These are phyloP conservation scores for Podosphaera leucotricha DNA, from an alignment of 2,329 filamentous ascomycete species.

Conservation along the genomic window DNA sequence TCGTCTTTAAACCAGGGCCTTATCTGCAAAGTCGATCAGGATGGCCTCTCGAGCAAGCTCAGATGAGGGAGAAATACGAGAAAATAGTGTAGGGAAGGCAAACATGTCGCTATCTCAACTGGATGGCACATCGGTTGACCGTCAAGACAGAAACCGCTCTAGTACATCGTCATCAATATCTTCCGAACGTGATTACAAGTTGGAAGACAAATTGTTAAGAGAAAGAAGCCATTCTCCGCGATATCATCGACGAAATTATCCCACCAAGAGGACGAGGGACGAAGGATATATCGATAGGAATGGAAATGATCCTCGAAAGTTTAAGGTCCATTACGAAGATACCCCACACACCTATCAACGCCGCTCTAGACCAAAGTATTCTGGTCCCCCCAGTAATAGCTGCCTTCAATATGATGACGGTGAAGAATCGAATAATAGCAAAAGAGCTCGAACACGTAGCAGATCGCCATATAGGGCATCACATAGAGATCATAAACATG, in stretches of 20 bases:
- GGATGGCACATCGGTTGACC: conserved; percentile 75
- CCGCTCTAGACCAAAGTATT: conserved; percentile 26
- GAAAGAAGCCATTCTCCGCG: conserved; percentile 33
- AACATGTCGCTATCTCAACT: conserved; percentile 58
- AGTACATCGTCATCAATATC: conserved; percentile 16
- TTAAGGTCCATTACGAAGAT: conserved; percentile 39
- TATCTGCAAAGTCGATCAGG: conserved; percentile 8
- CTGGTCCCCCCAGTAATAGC: conserved; percentile 19
- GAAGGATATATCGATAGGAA: conserved; percentile 28
- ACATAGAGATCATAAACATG: conserved; percentile 11
- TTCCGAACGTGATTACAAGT: conserved; percentile 20
- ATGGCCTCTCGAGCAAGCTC: conserved; percentile 38
- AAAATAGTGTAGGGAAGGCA: conserved; percentile 63
- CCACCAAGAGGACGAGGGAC: conserved; percentile 42
- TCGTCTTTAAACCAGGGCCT: conserved; percentile 15
- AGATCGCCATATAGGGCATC: conserved; percentile 23
- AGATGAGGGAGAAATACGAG: conserved; percentile 71
- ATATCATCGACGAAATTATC: conserved; percentile 20
- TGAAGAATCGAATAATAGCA: conserved; percentile 24
- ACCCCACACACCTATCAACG: conserved; percentile 22
- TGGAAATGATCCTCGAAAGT: conserved; percentile 32
- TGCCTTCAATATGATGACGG: conserved; percentile 24
- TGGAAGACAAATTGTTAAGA: conserved; percentile 20
- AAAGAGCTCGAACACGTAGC: conserved; percentile 28
- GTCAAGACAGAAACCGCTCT: conserved; percentile 53